Evolutionary conservation across 768 basidiomycete species (phyloP).

Genomic region (Boletus speciosus): DNA sequence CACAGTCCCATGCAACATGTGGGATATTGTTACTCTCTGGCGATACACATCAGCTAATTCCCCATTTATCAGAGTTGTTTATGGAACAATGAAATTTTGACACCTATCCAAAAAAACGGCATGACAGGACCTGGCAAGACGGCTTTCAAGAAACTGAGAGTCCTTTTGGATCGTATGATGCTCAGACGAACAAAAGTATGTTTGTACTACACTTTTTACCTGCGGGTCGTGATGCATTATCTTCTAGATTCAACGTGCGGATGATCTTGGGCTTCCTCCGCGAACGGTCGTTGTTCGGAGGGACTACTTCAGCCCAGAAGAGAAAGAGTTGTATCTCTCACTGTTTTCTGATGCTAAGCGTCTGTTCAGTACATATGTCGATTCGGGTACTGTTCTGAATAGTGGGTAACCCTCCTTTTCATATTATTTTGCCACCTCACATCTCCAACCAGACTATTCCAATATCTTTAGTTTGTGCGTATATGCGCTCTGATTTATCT

Average conservation of each 20-base stretch:
- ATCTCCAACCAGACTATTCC: conserved; percentile 61
- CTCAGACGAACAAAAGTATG: conserved; percentile 79
- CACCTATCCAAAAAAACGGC: conserved; percentile 91
- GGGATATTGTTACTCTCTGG: conserved; percentile 21
- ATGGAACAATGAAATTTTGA: conserved; percentile 96
- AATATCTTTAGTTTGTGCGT: conserved; percentile 81
- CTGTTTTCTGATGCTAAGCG: conserved; percentile 92
- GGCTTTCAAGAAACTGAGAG: conserved; percentile 91
- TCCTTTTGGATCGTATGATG: conserved; percentile 94
- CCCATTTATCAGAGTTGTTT: conserved; percentile 67
- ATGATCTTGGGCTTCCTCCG: conserved; percentile 94
- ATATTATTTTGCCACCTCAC: conserved; percentile 6
- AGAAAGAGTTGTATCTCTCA: conserved; percentile 91
- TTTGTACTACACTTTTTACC: neutral
- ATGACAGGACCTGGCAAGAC: conserved; percentile 72
- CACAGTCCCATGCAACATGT: conserved; percentile 85
- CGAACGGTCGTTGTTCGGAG: conserved; percentile 82
- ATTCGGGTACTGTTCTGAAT: conserved; percentile 86
- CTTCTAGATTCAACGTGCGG: conserved; percentile 81
- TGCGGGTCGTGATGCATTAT: neutral
- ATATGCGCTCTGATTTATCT: neutral
- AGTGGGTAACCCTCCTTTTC: conserved; percentile 50
- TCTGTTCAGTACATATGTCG: conserved; percentile 86
- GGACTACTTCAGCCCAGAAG: conserved; percentile 94
- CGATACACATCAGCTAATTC: conserved; percentile 5